These are phyloP conservation scores for Chloranthus sessilifolius DNA, from an alignment of 164 flowering plant genomes.

Conservation along the genomic window DNA sequence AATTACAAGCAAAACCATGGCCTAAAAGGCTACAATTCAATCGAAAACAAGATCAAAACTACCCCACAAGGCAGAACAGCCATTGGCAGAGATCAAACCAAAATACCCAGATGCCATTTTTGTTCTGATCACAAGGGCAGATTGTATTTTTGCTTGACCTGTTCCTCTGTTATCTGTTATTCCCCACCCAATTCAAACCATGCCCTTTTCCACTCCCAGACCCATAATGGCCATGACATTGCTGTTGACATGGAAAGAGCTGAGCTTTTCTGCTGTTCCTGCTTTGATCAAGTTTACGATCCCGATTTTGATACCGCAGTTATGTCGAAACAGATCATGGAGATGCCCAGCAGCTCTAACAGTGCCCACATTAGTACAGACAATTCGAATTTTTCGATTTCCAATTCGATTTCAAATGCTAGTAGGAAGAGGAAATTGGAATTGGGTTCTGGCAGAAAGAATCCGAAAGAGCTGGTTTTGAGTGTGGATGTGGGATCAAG, in stretches of 20 bases:
- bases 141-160: constrained; percentile 61
- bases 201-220: constrained; percentile 40
- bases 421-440: constrained; percentile 37
- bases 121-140: constrained; percentile 53
- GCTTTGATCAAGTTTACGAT: constrained; percentile 86
- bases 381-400: constrained; percentile 33
- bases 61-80: constrained; percentile 44
- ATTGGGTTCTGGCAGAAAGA: constrained; percentile 25
- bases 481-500: constrained; percentile 41
- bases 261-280: constrained; percentile 68
- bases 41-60: constrained; percentile 43
- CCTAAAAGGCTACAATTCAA: constrained; percentile 36
- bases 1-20: constrained; percentile 66
- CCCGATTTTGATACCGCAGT: constrained; percentile 69
- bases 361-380: constrained; percentile 20
- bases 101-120: constrained; percentile 57
- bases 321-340: constrained; percentile 43
- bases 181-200: constrained; percentile 35
- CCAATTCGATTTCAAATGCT: too few relatives aligned
- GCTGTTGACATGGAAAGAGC: constrained; percentile 64
- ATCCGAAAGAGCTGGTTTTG: constrained; percentile 25
- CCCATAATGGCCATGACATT: constrained; percentile 50
- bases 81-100: constrained; percentile 21
- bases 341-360: constrained; percentile 24
- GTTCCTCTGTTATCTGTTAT: constrained; percentile 60